Percentiles rank a stretch among this genome's conserved stretches.
These are phyloP conservation scores for Halenospora varia DNA, from an alignment of 495 filamentous ascomycete genomes.

Conservation along the genomic window DNA sequence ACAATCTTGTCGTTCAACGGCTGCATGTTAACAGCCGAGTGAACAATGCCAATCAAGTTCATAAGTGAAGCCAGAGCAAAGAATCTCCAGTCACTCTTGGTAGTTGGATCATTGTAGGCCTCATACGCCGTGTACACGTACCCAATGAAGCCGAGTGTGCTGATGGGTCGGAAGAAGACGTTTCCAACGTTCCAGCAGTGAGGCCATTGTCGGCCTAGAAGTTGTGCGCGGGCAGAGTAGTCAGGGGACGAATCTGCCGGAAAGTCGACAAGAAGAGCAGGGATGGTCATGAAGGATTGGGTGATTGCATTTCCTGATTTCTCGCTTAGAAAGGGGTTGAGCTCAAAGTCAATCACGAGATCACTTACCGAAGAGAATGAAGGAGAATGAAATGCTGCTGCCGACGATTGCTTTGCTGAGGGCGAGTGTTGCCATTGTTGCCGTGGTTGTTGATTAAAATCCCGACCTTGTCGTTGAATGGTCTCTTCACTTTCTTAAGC, in stretches of 20 bases:
- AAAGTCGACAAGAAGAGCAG: slow-evolving; percentile 43
- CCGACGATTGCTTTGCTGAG: slow-evolving; percentile 27
- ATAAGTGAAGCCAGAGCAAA: slow-evolving; percentile 35
- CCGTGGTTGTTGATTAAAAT: background rate
- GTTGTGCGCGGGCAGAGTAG: slow-evolving; percentile 33
- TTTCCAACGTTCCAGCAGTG: slow-evolving; percentile 44
- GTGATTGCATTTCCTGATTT: slow-evolving; percentile 44
- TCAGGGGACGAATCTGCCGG: slow-evolving; percentile 34
- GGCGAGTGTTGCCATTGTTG: background rate
- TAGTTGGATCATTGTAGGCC: slow-evolving; percentile 16
- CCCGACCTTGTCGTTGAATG: background rate
- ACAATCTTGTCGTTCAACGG: slow-evolving; percentile 43
- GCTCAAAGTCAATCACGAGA: no score
- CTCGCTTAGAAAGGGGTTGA: no score
- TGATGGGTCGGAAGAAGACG: slow-evolving; percentile 45
- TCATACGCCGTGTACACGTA: slow-evolving; percentile 37
- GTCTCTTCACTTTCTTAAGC: no score
- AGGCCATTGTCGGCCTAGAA: slow-evolving; percentile 44
- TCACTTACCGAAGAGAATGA: slow-evolving; percentile 42
- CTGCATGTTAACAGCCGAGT: slow-evolving; percentile 47
- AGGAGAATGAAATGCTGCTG: slow-evolving; percentile 36
- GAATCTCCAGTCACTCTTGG: slow-evolving; percentile 33
- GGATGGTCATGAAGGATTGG: slow-evolving; percentile 47
- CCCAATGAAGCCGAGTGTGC: slow-evolving; percentile 40
- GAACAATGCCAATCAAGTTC: slow-evolving; percentile 41